These are phyloP conservation scores for Pugionium dolabratum DNA, from an alignment of 345 rosid species.

Conservation along the genomic window DNA sequence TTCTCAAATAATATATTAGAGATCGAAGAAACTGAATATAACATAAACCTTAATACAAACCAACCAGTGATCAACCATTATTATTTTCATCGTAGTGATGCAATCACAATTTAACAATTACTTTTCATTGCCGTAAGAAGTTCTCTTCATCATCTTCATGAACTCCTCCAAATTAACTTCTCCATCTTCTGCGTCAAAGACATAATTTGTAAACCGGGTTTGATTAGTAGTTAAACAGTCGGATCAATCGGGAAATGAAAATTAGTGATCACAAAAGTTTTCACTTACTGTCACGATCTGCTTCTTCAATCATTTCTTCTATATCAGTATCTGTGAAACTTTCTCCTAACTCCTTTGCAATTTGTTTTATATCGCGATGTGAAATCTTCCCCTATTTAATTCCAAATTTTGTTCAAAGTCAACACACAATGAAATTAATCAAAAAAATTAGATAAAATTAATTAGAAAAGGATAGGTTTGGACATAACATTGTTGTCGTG, in stretches of 20 bases:
- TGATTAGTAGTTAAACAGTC: too few species aligned
- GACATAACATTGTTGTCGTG: conserved; percentile 65
- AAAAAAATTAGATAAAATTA: neutral
- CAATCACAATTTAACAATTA: neutral
- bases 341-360: conserved; percentile 79
- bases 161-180: conserved; percentile 70
- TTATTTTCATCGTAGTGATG: too few species aligned
- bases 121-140: conserved; percentile 50
- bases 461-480: neutral
- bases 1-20: too few species aligned
- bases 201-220: too few species aligned
- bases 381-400: conserved; percentile 73
- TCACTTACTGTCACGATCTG: conserved; percentile 75
- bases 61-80: too few species aligned
- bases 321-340: conserved; percentile 68
- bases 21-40: too few species aligned
- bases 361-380: conserved; percentile 54
- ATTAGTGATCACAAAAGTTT: conserved; percentile 7
- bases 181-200: conserved; percentile 57
- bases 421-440: neutral
- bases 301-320: conserved; percentile 79
- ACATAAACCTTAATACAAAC: too few species aligned
- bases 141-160: conserved; percentile 68
- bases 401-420: neutral
- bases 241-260: too few species aligned